phyloP scores from a whole-genome alignment of 257 asterid species.

The Coffea canephora region DNA sequence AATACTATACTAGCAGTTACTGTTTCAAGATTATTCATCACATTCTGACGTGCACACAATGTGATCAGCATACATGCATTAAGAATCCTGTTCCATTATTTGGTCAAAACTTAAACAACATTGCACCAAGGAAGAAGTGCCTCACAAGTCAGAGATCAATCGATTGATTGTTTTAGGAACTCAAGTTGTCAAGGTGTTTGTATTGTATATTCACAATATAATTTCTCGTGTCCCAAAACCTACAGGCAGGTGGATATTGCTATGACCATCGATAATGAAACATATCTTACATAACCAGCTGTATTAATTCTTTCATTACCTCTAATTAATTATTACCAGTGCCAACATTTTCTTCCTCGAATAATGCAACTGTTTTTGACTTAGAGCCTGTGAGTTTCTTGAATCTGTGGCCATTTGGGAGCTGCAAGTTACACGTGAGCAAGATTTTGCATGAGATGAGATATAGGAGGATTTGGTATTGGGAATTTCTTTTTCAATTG shows the following conservation, averaged over 20 bases:
- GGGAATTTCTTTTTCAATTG: not conserved
- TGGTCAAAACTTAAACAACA: not conserved
- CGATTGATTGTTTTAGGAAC: not conserved
- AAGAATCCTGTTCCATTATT: not conserved
- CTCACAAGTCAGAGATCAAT: not conserved
- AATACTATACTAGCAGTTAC: not conserved
- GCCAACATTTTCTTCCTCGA: not conserved
- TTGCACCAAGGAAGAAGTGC: not conserved
- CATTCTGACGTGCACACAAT: slow-evolving; percentile 7
- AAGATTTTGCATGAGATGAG: not conserved
- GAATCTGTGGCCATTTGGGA: not conserved
- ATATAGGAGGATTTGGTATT: slow-evolving; percentile 1
- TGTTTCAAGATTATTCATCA: not conserved
- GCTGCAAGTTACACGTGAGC: slow-evolving; percentile 4
- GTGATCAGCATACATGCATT: slow-evolving; percentile 1
- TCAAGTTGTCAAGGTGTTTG: not conserved
- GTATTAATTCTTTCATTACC: not conserved
- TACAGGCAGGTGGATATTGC: not conserved
- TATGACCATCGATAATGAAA: not conserved
- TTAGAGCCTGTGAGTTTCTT: not conserved
- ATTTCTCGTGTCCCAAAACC: slow-evolving; percentile 1
- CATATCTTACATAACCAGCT: not conserved
- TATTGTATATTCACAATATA: too few relatives aligned
- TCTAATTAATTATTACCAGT: not conserved
- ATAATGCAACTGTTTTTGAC: slow-evolving; percentile 4